These are phyloP conservation scores for Candida maesae DNA, from an alignment of 805 yeast species.

Conservation along the genomic window DNA sequence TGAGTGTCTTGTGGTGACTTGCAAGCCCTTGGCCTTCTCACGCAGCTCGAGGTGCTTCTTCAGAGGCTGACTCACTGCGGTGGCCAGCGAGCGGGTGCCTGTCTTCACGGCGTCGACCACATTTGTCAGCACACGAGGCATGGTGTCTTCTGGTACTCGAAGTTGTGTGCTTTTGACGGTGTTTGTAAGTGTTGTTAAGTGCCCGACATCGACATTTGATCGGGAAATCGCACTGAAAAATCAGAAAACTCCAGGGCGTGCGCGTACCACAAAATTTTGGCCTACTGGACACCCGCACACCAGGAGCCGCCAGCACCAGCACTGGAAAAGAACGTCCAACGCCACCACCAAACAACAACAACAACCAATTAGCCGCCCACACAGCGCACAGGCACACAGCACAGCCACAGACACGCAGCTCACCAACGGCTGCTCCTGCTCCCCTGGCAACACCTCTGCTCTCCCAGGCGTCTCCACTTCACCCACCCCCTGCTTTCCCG, in stretches of 20 bases:
- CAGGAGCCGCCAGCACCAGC: not conserved
- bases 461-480: not conserved
- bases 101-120: slow-evolving; percentile 14
- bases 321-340: slow-evolving; percentile 4
- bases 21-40: slow-evolving; percentile 18
- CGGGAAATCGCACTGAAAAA: not conserved
- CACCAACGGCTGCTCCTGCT: not conserved
- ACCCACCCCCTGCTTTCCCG: no score
- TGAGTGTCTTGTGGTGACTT: slow-evolving; percentile 23
- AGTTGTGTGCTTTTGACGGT: no score
- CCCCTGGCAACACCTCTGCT: not conserved
- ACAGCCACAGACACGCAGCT: no score
- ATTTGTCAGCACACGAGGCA: slow-evolving; percentile 25
- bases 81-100: slow-evolving; percentile 29
- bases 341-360: not conserved
- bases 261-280: no score
- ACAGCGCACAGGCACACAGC: not conserved
- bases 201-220: no score
- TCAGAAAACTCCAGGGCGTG: not conserved
- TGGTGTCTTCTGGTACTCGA: no score
- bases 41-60: slow-evolving; percentile 12
- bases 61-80: slow-evolving; percentile 22
- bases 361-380: not conserved
- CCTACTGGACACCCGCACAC: slow-evolving; percentile 2
- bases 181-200: no score